These are phyloP conservation scores for Cornus florida DNA, from an alignment of 148 eudicot species.

Conservation along the genomic window DNA sequence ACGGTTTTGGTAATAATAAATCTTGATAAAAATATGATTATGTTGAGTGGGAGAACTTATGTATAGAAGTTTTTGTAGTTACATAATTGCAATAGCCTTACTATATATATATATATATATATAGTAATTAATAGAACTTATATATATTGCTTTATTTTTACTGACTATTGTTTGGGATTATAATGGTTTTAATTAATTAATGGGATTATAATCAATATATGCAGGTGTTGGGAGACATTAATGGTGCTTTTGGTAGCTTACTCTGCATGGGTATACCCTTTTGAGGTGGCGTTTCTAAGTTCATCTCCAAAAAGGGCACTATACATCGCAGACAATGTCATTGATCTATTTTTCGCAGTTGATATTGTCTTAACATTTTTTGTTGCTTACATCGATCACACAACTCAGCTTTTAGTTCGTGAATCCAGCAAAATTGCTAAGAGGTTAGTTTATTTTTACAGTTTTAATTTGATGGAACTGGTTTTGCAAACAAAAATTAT, in stretches of 20 bases:
- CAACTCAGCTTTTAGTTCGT: slow-evolving; percentile 60
- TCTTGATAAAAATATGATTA: no score
- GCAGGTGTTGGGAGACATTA: slow-evolving; percentile 83
- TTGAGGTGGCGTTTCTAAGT: slow-evolving; percentile 69
- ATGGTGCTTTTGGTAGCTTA: slow-evolving; percentile 73
- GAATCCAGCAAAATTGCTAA: slow-evolving; percentile 51
- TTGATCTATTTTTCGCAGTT: slow-evolving; percentile 64
- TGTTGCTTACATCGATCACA: slow-evolving; percentile 71
- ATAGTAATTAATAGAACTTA: no score
- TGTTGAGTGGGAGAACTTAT: no score
- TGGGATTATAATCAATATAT: not conserved
- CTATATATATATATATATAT: no score
- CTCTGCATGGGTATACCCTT: slow-evolving; percentile 80
- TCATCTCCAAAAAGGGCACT: slow-evolving; percentile 28
- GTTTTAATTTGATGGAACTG: not conserved
- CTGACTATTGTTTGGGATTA: no score
- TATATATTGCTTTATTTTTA: no score
- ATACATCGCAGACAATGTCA: slow-evolving; percentile 55
- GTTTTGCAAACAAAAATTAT: no score
- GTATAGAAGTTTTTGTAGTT: no score
- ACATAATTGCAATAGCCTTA: no score
- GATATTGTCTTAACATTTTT: slow-evolving; percentile 81
- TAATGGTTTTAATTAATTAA: no score
- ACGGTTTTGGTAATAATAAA: no score
- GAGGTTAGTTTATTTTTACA: slow-evolving; percentile 38